Evolutionary conservation across 306 rosid species (phyloP), one percentile per base, ranked within the genome.

Genomic region (Heteromeles arbutifolia): DNA sequence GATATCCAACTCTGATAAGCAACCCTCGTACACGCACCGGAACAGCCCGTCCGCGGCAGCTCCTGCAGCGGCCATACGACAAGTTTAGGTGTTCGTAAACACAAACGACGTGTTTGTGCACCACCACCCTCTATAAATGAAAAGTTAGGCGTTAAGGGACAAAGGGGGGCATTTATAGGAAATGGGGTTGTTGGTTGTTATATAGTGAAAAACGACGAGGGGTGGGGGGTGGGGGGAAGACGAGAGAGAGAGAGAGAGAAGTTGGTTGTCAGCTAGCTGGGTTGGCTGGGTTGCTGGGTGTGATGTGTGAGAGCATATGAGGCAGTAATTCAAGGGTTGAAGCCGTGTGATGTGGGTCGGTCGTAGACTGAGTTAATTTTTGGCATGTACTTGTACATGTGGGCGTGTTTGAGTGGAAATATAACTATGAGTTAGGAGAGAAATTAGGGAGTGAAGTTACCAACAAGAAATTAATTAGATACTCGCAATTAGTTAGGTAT

Each of bases 21-120:
- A 84, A 77, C 90, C 95, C 81, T 86, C 85, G 80, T 78, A 88
- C n/a, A 81, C 86, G 32, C 85, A 73, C 82, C 82, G 67, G 74
- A 84, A 80, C 0, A 83, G 6, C 4, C 82, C 82, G 15, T 78
- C 83, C 17, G 68, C 81, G 19, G 78, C 79, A 28, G 75, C 73
- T 19, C 74, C 81, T 10, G 70, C 65, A 17, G 74, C 9, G 25
- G 54, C 81, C 78, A 77, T 78, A 22, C 22, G 68, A 37, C 41
- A 37, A 37, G 41, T 6, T 56, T 54, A 18, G 21, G 10, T 18
- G 22, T 54, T 11, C 0, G 17, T 58, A 25, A 6, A 13, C 43
- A 41, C 44, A 57, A 57, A 57, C 63, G 22, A 57, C 41, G 41
- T 37, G 11, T 11, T 7, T 22, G 18, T 59, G 65, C 65, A 31